Evolutionary conservation across 1,139 yeast species (phyloP).

Genomic region (Meyerozyma athensensis): DNA sequence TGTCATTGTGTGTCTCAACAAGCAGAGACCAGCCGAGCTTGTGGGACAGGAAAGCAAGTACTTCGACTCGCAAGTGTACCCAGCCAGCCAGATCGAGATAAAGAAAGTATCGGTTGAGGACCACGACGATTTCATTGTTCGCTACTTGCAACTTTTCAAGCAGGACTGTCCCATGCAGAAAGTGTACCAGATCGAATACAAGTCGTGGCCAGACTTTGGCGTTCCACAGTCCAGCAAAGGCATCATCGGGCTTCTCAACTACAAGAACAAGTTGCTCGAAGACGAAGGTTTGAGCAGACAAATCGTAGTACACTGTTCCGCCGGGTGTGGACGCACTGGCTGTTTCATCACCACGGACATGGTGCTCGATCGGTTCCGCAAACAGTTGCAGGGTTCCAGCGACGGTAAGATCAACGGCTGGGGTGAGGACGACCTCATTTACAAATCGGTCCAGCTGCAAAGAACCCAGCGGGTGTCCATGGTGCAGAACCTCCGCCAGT

Average conservation of each 20-base stretch:
- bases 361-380: conserved; percentile 8
- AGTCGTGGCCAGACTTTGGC: conserved; percentile 82
- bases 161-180: conserved; percentile 6
- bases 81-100: neutral
- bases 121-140: neutral
- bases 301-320: conserved; percentile 24
- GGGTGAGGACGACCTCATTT: conserved; percentile 20
- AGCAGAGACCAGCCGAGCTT: conserved; percentile 13
- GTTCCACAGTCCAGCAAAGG: conserved; percentile 52
- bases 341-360: conserved; percentile 17
- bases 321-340: conserved; percentile 18
- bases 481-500: conserved; percentile 46
- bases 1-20: conserved; percentile 66
- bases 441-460: conserved; percentile 36
- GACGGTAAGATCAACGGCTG: conserved; percentile 9
- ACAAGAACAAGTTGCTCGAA: conserved; percentile 39
- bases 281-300: conserved; percentile 18
- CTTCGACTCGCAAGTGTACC: conserved; percentile 2
- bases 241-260: conserved; percentile 46
- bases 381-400: neutral
- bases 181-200: conserved; percentile 65
- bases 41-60: conserved; percentile 3
- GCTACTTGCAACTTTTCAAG: neutral
- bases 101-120: conserved; percentile 1
- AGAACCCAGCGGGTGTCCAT: conserved; percentile 41